Base-by-base conservation (phyloP, 139 green algal species). In the Haematococcus lacustris region DNA sequence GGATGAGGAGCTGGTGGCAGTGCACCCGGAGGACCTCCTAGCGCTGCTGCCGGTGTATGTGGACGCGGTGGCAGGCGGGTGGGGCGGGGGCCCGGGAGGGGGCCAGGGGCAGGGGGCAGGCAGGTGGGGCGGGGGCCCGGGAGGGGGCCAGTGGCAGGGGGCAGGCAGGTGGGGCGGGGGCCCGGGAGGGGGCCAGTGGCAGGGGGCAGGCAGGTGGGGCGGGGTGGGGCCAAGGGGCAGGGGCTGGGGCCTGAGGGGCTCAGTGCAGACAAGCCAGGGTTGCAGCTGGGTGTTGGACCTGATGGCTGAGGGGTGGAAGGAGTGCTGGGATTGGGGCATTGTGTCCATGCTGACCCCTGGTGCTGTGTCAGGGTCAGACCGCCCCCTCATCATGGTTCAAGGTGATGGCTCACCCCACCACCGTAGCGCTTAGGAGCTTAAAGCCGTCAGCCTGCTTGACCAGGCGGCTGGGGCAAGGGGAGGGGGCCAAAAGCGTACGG, bases 1-100 rank as follows among this genome's bases (percentile, higher is more conserved):
- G 7, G 41, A 51, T 28, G n/a, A 32, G n/a, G 59, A 72, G 67
- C 33, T 63, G 40, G 30, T 32, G 30, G 43, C 67, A 9, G 32
- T 72, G n/a, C 67, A 72, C n/a, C 67, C 67, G 34, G 67, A 72
- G 47, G 67, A 72, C 32, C 28, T 64, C 1, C 43, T 72, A 1
- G 39, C 13, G n/a, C 28, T 72, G 28, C 34, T 72, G 43, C 33
- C 43, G 2, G 33, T 38, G 13, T 72, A 65, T 34, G 2, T 72
- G 43, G 13, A 38, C 23, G 43, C 38, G 34, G 67, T 43, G 2
- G 67, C 67, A 72, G 67, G 67, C 64, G 32, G 17, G 67, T 23
- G 32, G 38, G 5, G 26, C 5, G 32, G 28, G 30, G 23, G 5
- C 5, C 32, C 9, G 25, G 21, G 21, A 21, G 5, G 26, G 21